Percentiles rank a stretch among this genome's conserved stretches.
These are phyloP conservation scores for Penicillium desertorum DNA, from an alignment of 495 filamentous ascomycete genomes.

Conservation along the genomic window DNA sequence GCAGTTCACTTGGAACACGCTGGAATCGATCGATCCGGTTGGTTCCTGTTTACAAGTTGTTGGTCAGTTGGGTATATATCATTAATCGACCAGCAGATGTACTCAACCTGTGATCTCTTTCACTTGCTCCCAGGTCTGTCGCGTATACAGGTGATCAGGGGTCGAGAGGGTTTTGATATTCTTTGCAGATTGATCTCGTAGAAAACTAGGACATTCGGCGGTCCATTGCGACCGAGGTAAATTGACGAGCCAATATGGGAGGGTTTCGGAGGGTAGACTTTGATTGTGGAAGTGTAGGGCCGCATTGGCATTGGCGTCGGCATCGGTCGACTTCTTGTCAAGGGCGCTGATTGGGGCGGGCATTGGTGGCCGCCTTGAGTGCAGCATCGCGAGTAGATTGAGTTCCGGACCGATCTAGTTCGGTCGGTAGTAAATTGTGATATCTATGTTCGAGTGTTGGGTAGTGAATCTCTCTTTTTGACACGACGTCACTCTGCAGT, in stretches of 20 bases:
- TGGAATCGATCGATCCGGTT: conserved; percentile 75
- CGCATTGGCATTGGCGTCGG: conserved; percentile 10
- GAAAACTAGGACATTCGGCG: conserved; percentile 65
- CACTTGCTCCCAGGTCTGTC: conserved; percentile 63
- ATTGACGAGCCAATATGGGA: conserved; percentile 83
- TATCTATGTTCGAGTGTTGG: background rate
- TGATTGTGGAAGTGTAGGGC: conserved; percentile 12
- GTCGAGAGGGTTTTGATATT: conserved; percentile 60
- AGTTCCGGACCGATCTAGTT: background rate
- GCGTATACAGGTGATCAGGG: conserved; percentile 58
- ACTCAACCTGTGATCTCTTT: conserved; percentile 55
- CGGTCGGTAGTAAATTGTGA: background rate
- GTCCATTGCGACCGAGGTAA: conserved; percentile 61
- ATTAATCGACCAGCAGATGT: background rate
- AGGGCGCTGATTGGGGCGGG: conserved; percentile 25
- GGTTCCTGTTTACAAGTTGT: conserved; percentile 29
- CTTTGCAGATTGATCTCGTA: conserved; percentile 51
- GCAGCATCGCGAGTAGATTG: conserved; percentile 15
- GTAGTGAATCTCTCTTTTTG: background rate
- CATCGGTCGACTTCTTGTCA: conserved; percentile 27
- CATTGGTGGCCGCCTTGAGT: conserved; percentile 17
- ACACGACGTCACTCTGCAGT: conserved; percentile 20
- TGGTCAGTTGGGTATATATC: background rate
- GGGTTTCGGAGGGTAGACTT: conserved; percentile 14
- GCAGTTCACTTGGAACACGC: conserved; percentile 68